These are phyloP conservation scores for Hypoxylon rickii DNA, from an alignment of 495 filamentous ascomycete species.

Conservation along the genomic window DNA sequence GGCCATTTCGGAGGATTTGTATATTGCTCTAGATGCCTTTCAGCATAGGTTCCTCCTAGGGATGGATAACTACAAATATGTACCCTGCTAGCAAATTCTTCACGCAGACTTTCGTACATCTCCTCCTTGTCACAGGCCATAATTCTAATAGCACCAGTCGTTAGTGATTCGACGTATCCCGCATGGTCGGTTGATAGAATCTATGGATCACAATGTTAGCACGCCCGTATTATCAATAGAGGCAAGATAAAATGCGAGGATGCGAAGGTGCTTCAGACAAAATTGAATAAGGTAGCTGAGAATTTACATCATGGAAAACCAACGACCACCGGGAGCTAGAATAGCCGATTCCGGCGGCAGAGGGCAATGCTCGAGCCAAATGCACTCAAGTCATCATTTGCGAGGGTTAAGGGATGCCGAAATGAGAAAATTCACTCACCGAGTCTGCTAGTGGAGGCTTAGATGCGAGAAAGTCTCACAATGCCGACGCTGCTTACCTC, in stretches of 20 bases:
- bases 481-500: conserved; percentile 70
- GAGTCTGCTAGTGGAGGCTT: conserved; percentile 26
- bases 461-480: conserved; percentile 17
- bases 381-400: conserved; percentile 99
- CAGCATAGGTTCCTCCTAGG: conserved; percentile 54
- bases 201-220: conserved; percentile 26
- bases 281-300: conserved; percentile 91
- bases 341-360: conserved; percentile 43
- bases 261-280: conserved; percentile 70
- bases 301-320: conserved; percentile 92
- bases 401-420: conserved; percentile 32
- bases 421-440: conserved; percentile 32
- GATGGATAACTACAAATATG: conserved; percentile 42
- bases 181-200: conserved; percentile 10
- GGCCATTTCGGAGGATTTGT: conserved; percentile 84
- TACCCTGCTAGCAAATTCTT: conserved; percentile 78
- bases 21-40: conserved; percentile 68
- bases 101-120: conserved; percentile 72
- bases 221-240: background rate
- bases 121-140: conserved; percentile 92
- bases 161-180: conserved; percentile 8
- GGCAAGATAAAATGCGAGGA: conserved; percentile 11
- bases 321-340: conserved; percentile 39
- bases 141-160: conserved; percentile 62
- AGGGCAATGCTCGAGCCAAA: conserved; percentile 97